These are phyloP conservation scores for Emergomyces pasteurianus DNA, from an alignment of 2,329 filamentous ascomycete species.

Conservation along the genomic window DNA sequence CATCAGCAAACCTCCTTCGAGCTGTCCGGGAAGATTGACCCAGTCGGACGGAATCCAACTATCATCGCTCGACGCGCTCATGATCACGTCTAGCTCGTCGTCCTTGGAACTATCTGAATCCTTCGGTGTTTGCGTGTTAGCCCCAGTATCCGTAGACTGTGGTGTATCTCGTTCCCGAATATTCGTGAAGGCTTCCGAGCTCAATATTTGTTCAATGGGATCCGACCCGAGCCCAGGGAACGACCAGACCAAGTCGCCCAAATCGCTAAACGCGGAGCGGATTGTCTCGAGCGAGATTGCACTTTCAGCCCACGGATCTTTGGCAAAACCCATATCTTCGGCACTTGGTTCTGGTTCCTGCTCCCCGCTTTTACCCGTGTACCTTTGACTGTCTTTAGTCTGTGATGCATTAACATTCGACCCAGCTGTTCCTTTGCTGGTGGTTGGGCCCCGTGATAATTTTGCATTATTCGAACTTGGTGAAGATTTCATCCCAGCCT, in stretches of 20 bases:
- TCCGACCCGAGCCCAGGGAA: conserved; percentile 21
- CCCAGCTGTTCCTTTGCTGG: conserved; percentile 13
- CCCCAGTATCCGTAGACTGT: conserved; percentile 24
- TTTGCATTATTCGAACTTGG: conserved; percentile 24
- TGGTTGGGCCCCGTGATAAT: conserved; percentile 18
- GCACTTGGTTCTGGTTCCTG: conserved; percentile 5
- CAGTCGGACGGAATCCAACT: conserved; percentile 24
- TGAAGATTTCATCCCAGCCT: conserved; percentile 23
- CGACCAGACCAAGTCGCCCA: conserved; percentile 16
- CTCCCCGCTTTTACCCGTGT: conserved; percentile 15
- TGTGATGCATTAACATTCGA: conserved; percentile 15
- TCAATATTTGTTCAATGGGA: conserved; percentile 27
- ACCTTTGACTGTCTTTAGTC: conserved; percentile 19
- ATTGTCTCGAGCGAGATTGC: conserved; percentile 27
- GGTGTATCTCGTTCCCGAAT: conserved; percentile 25
- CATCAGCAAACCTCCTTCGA: conserved; percentile 16
- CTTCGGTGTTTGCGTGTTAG: conserved; percentile 27
- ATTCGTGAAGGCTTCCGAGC: conserved; percentile 24
- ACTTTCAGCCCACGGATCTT: conserved; percentile 28
- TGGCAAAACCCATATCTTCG: conserved; percentile 8
- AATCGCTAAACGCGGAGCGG: conserved; percentile 25
- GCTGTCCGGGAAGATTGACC: conserved; percentile 19
- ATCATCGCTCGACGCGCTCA: conserved; percentile 16
- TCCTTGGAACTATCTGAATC: conserved; percentile 23
- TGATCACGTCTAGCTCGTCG: conserved; percentile 21